Percentiles rank a stretch among this genome's conserved stretches.
Conservation (phyloP, 2,329 filamentous ascomycete genomes). For the Alternaria tenuissima region DNA sequence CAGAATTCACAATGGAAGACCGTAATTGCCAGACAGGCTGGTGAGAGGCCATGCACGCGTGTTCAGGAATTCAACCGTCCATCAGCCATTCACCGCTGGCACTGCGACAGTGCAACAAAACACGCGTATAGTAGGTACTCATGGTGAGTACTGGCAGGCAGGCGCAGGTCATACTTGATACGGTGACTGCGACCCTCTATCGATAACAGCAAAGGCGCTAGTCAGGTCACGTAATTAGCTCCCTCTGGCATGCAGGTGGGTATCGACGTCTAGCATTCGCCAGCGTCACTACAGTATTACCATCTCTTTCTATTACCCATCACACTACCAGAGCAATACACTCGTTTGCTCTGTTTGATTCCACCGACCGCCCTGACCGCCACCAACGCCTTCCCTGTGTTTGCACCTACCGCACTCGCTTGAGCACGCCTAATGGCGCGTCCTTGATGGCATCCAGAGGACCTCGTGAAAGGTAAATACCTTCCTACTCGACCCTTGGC, state of each 20-base stretch:
- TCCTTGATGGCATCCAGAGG: conserved; percentile 41
- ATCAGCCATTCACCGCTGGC: not conserved
- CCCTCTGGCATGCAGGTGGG: conserved; percentile 11
- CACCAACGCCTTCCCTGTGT: conserved; percentile 20
- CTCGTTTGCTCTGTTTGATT: conserved; percentile 18
- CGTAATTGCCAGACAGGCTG: not conserved
- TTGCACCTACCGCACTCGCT: conserved; percentile 46
- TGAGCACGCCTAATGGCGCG: conserved; percentile 51
- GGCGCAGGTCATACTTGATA: not conserved
- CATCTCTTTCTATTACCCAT: conserved; percentile 21
- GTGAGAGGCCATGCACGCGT: not conserved
- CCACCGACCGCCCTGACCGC: conserved; percentile 13
- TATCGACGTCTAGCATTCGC: conserved; percentile 12
- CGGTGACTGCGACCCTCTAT: conserved; percentile 8
- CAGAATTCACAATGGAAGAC: not conserved
- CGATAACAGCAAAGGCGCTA: conserved; percentile 14
- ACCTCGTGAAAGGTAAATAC: conserved; percentile 35
- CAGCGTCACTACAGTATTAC: conserved; percentile 16
- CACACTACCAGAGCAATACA: conserved; percentile 11
- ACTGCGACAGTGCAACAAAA: not conserved
- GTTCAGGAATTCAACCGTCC: too few species aligned
- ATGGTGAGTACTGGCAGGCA: not conserved
- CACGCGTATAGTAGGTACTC: too few species aligned
- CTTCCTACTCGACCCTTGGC: conserved; percentile 28
- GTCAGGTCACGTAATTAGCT: conserved; percentile 21